phyloP scores from a whole-genome alignment of 192 early-diverging fungal species.

The Neocallimastix lanati region DNA sequence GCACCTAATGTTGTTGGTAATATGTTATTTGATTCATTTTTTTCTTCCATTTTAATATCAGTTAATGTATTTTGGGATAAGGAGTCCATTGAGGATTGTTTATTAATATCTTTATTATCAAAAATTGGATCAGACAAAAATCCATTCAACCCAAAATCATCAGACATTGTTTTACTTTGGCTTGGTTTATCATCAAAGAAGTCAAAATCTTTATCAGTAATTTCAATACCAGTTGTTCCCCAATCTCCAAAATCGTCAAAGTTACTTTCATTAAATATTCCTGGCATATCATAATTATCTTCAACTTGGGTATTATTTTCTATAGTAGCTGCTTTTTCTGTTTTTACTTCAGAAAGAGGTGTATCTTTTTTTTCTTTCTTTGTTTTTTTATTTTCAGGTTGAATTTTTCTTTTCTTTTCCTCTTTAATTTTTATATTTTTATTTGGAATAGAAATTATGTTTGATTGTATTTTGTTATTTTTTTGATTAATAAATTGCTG shows the following conservation, averaged over 20 bases:
- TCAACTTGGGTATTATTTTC: not conserved
- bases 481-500: not conserved
- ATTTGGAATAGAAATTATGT: not conserved
- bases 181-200: not conserved
- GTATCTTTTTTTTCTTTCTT: not conserved
- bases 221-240: not conserved
- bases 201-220: not conserved
- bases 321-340: not conserved
- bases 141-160: not conserved
- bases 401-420: not conserved
- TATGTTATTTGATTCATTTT: not conserved
- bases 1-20: not conserved
- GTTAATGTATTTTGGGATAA: not conserved
- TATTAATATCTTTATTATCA: not conserved
- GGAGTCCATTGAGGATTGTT: not conserved
- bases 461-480: not conserved
- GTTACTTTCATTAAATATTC: not conserved
- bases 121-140: not conserved
- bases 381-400: not conserved
- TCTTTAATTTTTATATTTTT: not conserved
- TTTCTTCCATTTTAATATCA: not conserved
- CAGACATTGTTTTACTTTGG: not conserved
- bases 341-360: not conserved
- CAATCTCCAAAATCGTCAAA: not conserved
- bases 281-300: not conserved